These are phyloP conservation scores for Talaromyces thailandensis DNA, from an alignment of 495 filamentous ascomycete species.

Conservation along the genomic window DNA sequence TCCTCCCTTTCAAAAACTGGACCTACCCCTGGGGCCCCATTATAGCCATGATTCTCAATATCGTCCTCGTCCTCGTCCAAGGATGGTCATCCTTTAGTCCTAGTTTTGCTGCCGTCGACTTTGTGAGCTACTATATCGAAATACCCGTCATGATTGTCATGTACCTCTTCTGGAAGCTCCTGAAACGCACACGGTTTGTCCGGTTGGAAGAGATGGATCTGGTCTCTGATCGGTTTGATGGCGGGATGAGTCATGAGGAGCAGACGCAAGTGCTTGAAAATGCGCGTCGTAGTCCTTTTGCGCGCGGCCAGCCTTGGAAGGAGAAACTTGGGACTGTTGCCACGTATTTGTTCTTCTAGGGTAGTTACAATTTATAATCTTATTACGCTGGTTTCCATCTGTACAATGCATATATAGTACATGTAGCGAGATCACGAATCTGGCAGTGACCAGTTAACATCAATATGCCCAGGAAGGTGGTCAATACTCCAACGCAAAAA, in stretches of 20 bases:
- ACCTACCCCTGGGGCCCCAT: slow-evolving; percentile 50
- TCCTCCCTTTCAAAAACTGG: slow-evolving; percentile 54
- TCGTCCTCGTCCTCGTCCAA: slow-evolving; percentile 48
- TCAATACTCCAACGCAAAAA: too few relatives aligned
- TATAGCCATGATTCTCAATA: slow-evolving; percentile 40
- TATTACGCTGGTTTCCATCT: too few relatives aligned
- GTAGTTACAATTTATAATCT: background rate
- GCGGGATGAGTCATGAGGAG: background rate
- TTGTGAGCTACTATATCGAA: slow-evolving; percentile 44
- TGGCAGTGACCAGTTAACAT: too few relatives aligned
- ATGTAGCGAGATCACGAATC: too few relatives aligned
- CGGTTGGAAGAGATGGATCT: slow-evolving; percentile 38
- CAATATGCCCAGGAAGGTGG: too few relatives aligned
- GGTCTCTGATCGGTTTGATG: slow-evolving; percentile 42
- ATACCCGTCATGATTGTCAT: slow-evolving; percentile 42
- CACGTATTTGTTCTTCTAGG: slow-evolving; percentile 4
- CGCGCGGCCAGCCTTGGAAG: slow-evolving; percentile 6
- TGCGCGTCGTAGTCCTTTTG: slow-evolving; percentile 5
- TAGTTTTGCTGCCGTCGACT: slow-evolving; percentile 38
- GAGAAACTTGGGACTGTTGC: background rate
- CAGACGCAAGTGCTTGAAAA: background rate
- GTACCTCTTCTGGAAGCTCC: slow-evolving; percentile 41
- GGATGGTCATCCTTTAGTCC: slow-evolving; percentile 52
- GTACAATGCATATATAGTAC: too few relatives aligned
- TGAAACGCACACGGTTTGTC: slow-evolving; percentile 36